Conservation (phyloP, 495 filamentous ascomycete genomes). For the Xylaria palmicola region DNA sequence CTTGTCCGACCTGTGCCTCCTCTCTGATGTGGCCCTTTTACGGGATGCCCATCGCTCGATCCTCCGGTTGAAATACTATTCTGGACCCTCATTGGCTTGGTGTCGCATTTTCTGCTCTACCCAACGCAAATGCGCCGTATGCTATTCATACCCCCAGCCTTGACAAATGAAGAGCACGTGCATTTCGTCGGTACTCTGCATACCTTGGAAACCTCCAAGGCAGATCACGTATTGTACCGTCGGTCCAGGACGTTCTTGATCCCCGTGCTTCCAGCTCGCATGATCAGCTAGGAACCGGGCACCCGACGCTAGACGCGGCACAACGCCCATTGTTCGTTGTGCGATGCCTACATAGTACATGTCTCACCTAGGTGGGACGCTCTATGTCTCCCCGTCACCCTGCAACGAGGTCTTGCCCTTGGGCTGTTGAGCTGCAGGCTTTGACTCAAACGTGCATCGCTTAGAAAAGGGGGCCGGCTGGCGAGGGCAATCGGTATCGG, state of each 20-base stretch:
- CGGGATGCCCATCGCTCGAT: background rate
- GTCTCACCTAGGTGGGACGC: background rate
- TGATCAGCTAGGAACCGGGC: background rate
- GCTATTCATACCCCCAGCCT: background rate
- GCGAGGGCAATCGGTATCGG: background rate
- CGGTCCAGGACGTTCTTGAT: background rate
- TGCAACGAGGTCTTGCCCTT: background rate
- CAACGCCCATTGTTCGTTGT: background rate
- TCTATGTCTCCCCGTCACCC: background rate
- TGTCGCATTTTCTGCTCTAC: background rate
- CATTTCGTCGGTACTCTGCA: background rate
- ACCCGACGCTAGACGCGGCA: constrained; percentile 1
- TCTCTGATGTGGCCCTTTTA: background rate
- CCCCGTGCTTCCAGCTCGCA: background rate
- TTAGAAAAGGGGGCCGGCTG: background rate
- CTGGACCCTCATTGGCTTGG: background rate
- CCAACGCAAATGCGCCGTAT: background rate
- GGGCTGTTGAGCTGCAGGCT: background rate
- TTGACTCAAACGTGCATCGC: background rate
- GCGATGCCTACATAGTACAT: background rate
- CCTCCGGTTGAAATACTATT: background rate
- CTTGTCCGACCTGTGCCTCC: background rate
- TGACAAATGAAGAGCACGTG: constrained; percentile 5
- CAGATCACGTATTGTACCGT: background rate
- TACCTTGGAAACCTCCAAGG: background rate